Evolutionary conservation across 441 rosid species (phyloP), one percentile per base, ranked within the genome.

Genomic region (Erodium texanum): DNA sequence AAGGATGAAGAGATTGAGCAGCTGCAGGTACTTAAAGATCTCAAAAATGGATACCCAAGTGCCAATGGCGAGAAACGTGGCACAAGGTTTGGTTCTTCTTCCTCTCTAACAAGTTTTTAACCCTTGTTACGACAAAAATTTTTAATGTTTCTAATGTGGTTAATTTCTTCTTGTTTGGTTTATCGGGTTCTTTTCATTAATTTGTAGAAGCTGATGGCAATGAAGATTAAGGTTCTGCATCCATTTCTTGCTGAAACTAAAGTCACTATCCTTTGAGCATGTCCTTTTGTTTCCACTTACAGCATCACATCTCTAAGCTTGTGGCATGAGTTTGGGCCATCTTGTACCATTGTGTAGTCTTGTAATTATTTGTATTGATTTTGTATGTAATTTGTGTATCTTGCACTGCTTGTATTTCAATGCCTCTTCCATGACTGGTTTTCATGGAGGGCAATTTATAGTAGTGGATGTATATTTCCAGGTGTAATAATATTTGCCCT

Each of bases 1-100:
- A 91, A 89, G 78, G 96, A 93, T 58, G 92, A 82, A 66, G 96
- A 91, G 78, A 84, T 93, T 75, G 92, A 83, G 78, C 74, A 71
- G 64, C 52, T 89, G 73, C 62, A 20, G 24, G 45, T 89, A 88
- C 38, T 59, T 48, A 66, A 54, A 66, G 65, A 24, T 50, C 64
- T 15, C 50, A 24, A 19, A 64, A 62, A 64, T 23, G 64, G 41
- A 45, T n/a, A 45, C 54, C 54, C 54, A 3, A 45, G 54, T 45
- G 54, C 54, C 18, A 45, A 45, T 45, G 54, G 54, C 2, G 54
- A 45, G 54, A 45, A 45, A 45, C 54, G 54, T n/a, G 54, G 54
- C 18, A 45, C 54, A 3, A 45, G 54, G 54, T 45, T 15, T n/a
- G 54, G 12, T 4, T 11, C n/a, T 4, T 11, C n/a, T 45, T 45